Base-by-base conservation (phyloP, 2,329 filamentous ascomycete species). In the Fusarium nygamai region DNA sequence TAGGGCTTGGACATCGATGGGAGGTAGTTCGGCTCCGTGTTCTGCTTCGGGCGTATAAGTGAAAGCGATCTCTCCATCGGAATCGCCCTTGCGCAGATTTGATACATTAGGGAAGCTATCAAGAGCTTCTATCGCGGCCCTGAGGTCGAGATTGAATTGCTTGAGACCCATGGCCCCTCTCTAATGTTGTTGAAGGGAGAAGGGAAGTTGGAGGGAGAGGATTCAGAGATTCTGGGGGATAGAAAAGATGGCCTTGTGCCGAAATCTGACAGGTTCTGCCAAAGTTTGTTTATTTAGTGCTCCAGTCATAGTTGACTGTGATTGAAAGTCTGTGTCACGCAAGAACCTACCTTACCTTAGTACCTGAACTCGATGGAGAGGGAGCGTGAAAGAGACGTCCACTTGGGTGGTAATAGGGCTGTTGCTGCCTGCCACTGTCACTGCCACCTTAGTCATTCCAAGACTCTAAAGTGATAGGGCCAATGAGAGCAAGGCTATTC, bases 11-110 rank as follows among this genome's bases (percentile, higher is more conserved):
- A 88, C 80, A 29, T 81, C 75, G 9, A 87, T 65, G 22, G 80
- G 71, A 3, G 68, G 44, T 6, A 83, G 64, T 13, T 57, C 48
- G 6, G 78, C 51, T 61, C 83, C 60, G 20, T 44, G n/a, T 20
- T 72, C 57, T 38, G 54, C 80, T 16, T 62, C 71, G 69, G 84
- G 93, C 9, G 81, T 85, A 80, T 85, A 93, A 9, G 82, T 85
- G 80, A 96, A 92, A 20, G 87, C 87, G 64, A 97, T 86, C 64
- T 93, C 90, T 58, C 93, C 93, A 80, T 96, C 92, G 38, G 93
- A 92, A 10, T 91, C 90, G 22, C 92, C 92, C 41, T 85, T 84
- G 39, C 83, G 83, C 31, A 97, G 83, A 39, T 85, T 79, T 54
- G 83, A 83, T 54, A 96, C 84, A 56, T 86, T 83, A 2, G 83